A percentile compares a stretch with the other conserved stretches of the same genome.
phyloP scores from a whole-genome alignment of 371 early-diverging fungal species.

The Apophysomyces ossiformis region DNA sequence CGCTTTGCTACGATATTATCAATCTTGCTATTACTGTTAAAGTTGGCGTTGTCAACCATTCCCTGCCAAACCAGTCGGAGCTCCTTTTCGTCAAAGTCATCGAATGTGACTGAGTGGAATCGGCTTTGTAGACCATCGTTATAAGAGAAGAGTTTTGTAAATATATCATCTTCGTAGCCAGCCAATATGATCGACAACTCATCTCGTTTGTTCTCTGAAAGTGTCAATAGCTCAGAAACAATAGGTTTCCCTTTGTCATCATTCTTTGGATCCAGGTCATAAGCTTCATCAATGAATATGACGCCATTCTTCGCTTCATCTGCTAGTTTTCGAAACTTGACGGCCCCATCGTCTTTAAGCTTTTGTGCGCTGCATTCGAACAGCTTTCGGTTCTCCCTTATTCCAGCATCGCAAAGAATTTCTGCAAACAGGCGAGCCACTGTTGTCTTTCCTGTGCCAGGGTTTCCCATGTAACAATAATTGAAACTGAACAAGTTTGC shows the following conservation, averaged over 20 bases:
- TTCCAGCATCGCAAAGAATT: not conserved
- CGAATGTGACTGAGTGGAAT: not conserved
- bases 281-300: not conserved
- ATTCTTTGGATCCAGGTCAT: not conserved
- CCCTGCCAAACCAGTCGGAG: not conserved
- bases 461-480: constrained; percentile 4
- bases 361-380: constrained; percentile 2
- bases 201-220: not conserved
- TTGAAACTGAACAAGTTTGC: not conserved
- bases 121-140: constrained; percentile 2
- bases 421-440: not conserved
- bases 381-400: not conserved
- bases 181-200: not conserved
- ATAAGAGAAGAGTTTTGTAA: not conserved
- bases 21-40: not conserved
- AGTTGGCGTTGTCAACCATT: not conserved
- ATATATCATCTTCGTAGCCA: not conserved
- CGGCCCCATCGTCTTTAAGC: not conserved
- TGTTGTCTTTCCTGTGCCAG: constrained; percentile 3
- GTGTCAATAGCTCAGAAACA: not conserved
- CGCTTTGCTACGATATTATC: not conserved
- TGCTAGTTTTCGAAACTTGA: not conserved
- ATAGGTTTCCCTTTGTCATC: not conserved
- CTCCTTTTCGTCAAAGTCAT: constrained; percentile 1
- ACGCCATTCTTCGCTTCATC: not conserved